A percentile compares a stretch with the other conserved stretches of the same genome.
phyloP scores from a whole-genome alignment of 2,329 filamentous ascomycete species.

The Cladophialophora exuberans region DNA sequence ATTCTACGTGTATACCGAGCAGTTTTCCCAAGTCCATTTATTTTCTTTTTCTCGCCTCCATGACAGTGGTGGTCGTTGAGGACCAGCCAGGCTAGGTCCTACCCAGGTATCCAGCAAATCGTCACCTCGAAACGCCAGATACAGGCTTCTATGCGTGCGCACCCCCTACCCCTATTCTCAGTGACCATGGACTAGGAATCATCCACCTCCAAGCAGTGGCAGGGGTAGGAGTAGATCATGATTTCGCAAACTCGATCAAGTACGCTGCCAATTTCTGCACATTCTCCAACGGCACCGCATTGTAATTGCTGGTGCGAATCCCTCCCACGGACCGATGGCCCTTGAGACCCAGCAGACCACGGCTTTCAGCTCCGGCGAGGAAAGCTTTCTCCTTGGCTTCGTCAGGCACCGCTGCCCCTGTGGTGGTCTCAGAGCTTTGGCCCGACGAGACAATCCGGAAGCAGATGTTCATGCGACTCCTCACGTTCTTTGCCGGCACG shows the following conservation, averaged over 20 bases:
- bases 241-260: conserved; percentile 53
- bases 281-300: conserved; percentile 66
- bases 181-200: too few relatives aligned
- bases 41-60: too few relatives aligned
- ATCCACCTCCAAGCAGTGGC: too few relatives aligned
- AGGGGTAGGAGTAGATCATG: background rate
- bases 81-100: too few relatives aligned
- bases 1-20: too few relatives aligned
- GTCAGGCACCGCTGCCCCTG: conserved; percentile 41
- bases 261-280: conserved; percentile 49
- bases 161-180: too few relatives aligned
- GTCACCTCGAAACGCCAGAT: too few relatives aligned
- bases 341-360: conserved; percentile 77
- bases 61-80: too few relatives aligned
- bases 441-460: conserved; percentile 69
- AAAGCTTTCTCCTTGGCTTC: conserved; percentile 73
- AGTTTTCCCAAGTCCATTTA: too few relatives aligned
- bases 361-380: conserved; percentile 69
- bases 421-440: conserved; percentile 48
- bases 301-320: conserved; percentile 87
- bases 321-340: conserved; percentile 87
- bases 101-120: too few relatives aligned
- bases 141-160: too few relatives aligned
- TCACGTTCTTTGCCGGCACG: conserved; percentile 72
- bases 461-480: conserved; percentile 94